Evolutionary conservation across 2,329 filamentous ascomycete species (phyloP).

Genomic region (Tolypocladium inflatum): DNA sequence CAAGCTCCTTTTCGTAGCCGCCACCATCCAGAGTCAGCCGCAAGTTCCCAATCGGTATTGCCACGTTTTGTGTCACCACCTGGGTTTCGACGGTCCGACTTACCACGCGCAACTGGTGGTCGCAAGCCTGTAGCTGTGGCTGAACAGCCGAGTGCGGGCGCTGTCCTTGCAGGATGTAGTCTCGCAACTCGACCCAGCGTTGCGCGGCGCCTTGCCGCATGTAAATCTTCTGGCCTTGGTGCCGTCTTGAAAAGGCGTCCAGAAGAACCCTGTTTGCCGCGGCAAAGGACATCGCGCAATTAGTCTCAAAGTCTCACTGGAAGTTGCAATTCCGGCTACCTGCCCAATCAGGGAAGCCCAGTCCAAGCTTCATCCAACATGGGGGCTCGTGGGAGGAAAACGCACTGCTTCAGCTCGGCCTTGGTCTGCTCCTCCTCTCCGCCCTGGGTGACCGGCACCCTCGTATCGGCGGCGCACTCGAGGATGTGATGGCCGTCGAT

Average conservation of each 20-base stretch:
- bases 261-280: slow-evolving; percentile 37
- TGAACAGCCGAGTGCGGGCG: slow-evolving; percentile 37
- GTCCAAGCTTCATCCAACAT: neutral
- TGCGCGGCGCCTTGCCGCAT: slow-evolving; percentile 50
- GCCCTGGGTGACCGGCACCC: slow-evolving; percentile 42
- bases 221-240: slow-evolving; percentile 57
- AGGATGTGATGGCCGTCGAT: slow-evolving; percentile 56
- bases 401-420: slow-evolving; percentile 54
- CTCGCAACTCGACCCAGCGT: slow-evolving; percentile 47
- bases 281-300: neutral
- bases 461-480: slow-evolving; percentile 53
- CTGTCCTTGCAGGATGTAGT: slow-evolving; percentile 41
- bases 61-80: neutral
- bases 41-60: neutral
- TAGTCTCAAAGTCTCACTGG: neutral
- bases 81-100: slow-evolving; percentile 13
- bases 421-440: slow-evolving; percentile 51
- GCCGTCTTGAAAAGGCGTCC: slow-evolving; percentile 51
- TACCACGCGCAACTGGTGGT: slow-evolving; percentile 48
- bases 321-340: neutral
- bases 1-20: slow-evolving; percentile 38
- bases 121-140: slow-evolving; percentile 41
- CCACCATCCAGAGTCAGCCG: neutral
- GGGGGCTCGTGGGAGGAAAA: slow-evolving; percentile 2
- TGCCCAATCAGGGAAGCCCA: neutral